Base-by-base conservation (phyloP, 139 green algal genomes). In the Chlorella vulgaris region DNA sequence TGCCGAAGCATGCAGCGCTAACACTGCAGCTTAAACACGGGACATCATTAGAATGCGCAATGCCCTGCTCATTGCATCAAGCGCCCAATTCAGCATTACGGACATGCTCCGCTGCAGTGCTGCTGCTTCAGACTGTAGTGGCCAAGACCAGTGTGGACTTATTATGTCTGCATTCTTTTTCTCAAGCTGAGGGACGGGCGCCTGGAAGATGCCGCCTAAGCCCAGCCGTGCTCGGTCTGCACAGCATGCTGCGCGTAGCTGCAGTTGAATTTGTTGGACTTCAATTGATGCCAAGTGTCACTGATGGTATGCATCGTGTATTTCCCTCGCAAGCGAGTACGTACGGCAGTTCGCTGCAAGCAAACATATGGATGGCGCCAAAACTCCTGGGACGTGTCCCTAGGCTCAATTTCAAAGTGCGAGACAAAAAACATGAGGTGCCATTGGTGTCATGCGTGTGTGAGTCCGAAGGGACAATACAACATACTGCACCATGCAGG, bases 161-260 rank as follows among this genome's bases (percentile, higher is more conserved):
- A n/a, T n/a, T n/a, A n/a, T n/a, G n/a, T n/a, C n/a, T n/a, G n/a
- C n/a, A n/a, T n/a, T n/a, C n/a, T n/a, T 31, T 4, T 47, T 7
- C 50, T 8, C 43, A 78, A 22, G 33, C 50, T 28, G 71, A 66
- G 31, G 21, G 24, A 4, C 33, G 50, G 4, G 33, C 22, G 5
- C 15, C 71, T 28, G 43, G 47, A 19, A 51, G 71, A 47, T 33
- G 33, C 33, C 21, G 8, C 2, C 26, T 19, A 19, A 19, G n/a
- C 31, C 42, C 42, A 18, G 43, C 19, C 3, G 47, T 43, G 29
- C 47, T 78, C 0, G 33, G 80, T 26, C 62, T 81, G 69, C 69
- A 74, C 1, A 69, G 78, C 19, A 74, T 86, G 69, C 29, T 86
- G 51, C 61, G 80, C 29, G 84, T 88, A 10, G 84, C 62, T 24